Evolutionary conservation across 2,329 filamentous ascomycete genomes (phyloP).

Genomic region (Cladophialophora exuberans): DNA sequence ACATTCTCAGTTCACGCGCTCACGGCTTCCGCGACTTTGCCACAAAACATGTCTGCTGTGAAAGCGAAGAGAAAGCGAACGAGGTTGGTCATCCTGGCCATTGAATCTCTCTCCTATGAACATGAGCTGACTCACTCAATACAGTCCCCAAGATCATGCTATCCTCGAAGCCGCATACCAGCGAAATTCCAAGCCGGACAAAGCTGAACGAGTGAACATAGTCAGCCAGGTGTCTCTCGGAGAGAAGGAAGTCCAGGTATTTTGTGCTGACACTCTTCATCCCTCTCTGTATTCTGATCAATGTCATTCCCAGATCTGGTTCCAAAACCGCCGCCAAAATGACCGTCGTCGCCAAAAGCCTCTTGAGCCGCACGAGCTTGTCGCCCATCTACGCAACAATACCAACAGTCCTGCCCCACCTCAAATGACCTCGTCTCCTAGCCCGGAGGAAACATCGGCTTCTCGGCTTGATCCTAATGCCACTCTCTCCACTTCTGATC

Average conservation of each 20-base stretch:
- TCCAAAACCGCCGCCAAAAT: constrained; percentile 93
- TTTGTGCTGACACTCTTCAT: no score
- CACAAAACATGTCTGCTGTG: neutral
- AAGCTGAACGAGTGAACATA: constrained; percentile 80
- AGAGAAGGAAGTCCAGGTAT: constrained; percentile 96
- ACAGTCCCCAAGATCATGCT: constrained; percentile 83
- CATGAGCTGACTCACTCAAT: constrained; percentile 16
- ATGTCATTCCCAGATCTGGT: constrained; percentile 76
- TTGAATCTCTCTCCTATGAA: neutral
- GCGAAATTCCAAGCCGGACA: constrained; percentile 87
- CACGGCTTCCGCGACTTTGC: constrained; percentile 10
- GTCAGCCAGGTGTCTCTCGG: constrained; percentile 83
- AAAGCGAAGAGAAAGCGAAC: constrained; percentile 32
- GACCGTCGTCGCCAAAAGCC: constrained; percentile 87
- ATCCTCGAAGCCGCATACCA: constrained; percentile 85
- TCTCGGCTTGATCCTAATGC: neutral
- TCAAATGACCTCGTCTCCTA: constrained; percentile 15
- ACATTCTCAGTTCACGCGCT: no score
- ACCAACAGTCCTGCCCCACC: constrained; percentile 15
- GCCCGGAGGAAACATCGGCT: neutral
- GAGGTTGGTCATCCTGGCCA: constrained; percentile 19
- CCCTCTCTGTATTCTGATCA: constrained; percentile 26
- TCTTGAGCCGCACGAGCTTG: constrained; percentile 75
- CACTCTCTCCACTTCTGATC: constrained; percentile 17
- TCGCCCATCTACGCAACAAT: constrained; percentile 37